phyloP scores from a whole-genome alignment of 306 rosid species.

The Acacia melanoxylon region DNA sequence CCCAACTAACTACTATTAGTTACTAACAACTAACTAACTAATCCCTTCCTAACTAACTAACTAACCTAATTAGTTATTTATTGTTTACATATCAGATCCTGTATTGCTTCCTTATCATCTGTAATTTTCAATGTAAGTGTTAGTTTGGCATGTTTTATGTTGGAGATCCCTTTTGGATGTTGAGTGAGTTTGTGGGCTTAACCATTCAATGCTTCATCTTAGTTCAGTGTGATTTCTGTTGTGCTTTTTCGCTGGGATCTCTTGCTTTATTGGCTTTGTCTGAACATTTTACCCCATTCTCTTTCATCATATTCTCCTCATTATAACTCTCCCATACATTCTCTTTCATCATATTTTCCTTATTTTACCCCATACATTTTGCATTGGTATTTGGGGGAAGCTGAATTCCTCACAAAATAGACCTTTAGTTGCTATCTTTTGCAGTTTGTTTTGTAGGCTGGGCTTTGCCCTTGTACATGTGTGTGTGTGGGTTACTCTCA shows the following conservation, averaged over 20 bases:
- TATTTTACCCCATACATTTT: neutral
- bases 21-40: too few species aligned
- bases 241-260: neutral
- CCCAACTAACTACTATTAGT: too few species aligned
- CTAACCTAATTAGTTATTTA: too few species aligned
- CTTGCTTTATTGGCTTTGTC: neutral
- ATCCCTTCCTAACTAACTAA: too few species aligned
- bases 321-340: too few species aligned
- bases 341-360: too few species aligned
- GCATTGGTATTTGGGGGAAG: slow-evolving; percentile 8
- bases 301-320: too few species aligned
- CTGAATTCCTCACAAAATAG: slow-evolving; percentile 9
- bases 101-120: neutral
- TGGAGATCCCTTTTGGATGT: slow-evolving; percentile 20
- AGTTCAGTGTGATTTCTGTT: neutral
- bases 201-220: neutral
- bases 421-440: slow-evolving; percentile 4
- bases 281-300: too few species aligned
- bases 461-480: neutral
- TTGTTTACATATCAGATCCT: too few species aligned
- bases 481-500: neutral
- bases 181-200: slow-evolving; percentile 1
- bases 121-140: neutral
- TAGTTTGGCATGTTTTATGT: neutral
- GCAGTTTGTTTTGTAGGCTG: neutral